Evolutionary conservation across 768 basidiomycete genomes (phyloP), one percentile per base, ranked within the genome.

Genomic region (Solioccasus polychromus): DNA sequence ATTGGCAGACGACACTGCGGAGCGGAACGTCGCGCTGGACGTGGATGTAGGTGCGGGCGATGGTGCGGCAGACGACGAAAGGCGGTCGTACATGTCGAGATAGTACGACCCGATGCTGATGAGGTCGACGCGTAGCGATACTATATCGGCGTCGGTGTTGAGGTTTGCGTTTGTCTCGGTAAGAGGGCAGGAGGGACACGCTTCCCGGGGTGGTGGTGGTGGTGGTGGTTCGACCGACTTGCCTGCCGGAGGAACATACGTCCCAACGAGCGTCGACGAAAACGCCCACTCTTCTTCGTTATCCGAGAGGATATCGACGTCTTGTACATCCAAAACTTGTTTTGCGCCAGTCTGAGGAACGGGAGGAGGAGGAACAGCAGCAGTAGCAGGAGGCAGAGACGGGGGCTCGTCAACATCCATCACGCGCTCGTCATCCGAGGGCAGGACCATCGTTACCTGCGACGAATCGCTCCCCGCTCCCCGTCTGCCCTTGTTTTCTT

Each of bases 1-100:
- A 31, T 67, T 64, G 3, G 63, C 64, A 9, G 53, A 55, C 8
- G 56, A 57, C 20, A 67, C 31, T 7, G 54, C 63, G 1, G 59
- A 52, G 26, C 52, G 55, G n/a, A 61, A 28, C n/a, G 53, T 53
- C 7, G 51, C 50, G 14, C 40, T 50, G 0, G 50, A 39, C 8
- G 35, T 37, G 5, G 35, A 10, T 2, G 7, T 17, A 14, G 45
- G 43, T 19, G 30, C 28, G 10, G 42, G 20, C n/a, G 47, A 25
- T 5, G 36, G 7, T 8, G 19, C 26, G 0, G 43, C 28, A 6
- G 49, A 39, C 0, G 35, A 39, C 3, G 42, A 47, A 14, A 48
- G 40, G 4, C 29, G 24, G 19, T 47, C 37, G 39, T 52, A 60
- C 20, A 47, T 34, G 19, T 62, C 52, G 17, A 61, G 34, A 23